Evolutionary conservation across 2,329 filamentous ascomycete species (phyloP), one percentile per base, ranked within the genome.

Genomic region (Aquanectria penicillioides): DNA sequence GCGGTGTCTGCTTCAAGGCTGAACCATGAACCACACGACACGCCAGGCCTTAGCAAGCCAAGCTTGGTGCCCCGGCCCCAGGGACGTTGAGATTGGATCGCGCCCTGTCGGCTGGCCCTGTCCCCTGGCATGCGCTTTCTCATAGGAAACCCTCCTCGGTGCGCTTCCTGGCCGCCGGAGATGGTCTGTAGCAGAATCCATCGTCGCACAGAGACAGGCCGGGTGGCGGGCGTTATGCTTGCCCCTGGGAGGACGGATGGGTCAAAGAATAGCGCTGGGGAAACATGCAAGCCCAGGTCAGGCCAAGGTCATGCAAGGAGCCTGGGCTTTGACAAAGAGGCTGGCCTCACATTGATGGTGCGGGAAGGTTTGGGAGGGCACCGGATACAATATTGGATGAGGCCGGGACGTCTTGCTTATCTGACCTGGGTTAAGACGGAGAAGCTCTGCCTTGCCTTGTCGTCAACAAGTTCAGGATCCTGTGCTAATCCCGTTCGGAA

Each of bases 21-120:
- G 40, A 26, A 22, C 15, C 31, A 33, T 22, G 28, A 29, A 46
- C 41, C 46, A 50, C 46, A 50, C 25, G 22, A 38, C 46, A 17
- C 31, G 9, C 33, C 20, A 43, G 11, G 22, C 10, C 28, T 31
- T 31, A 38, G 20, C n/a, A n/a, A 33, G 2, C 22, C 23, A 31
- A 50, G 33, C 18, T 29, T 15, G 23, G 22, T 38, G 8, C 48
- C 37, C 13, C 26, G 48, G 37, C 31, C 48, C 43, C 26, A 29
- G 34, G 48, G 52, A 55, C 52, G 52, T 55, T 55, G 52, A 55
- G 52, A 55, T 55, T 52, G 48, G 48, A 52, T 43, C 48, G 37
- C 37, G 48, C 48, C 48, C 46, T 34, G 26, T 50, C 33, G 46
- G 11, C 44, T n/a, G n/a, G 15, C 26, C n/a, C 7, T 9, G 26